Conservation (phyloP, 495 filamentous ascomycete genomes). For the Hyaloscypha finlandica region DNA sequence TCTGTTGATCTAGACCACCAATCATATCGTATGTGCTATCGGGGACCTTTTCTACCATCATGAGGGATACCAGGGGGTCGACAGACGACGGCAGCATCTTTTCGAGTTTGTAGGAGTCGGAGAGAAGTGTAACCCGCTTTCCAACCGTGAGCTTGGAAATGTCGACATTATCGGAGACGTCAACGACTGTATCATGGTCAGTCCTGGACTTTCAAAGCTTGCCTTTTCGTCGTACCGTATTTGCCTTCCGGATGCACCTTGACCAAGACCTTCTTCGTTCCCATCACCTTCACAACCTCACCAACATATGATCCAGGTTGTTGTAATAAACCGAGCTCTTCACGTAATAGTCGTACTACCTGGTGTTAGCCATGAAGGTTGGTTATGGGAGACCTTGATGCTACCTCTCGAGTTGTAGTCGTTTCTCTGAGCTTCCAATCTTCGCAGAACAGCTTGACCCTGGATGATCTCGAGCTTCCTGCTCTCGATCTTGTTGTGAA, state of each 20-base stretch:
- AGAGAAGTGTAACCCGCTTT: slow-evolving; percentile 95
- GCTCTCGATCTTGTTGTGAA: slow-evolving; percentile 98
- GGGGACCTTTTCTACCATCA: slow-evolving; percentile 99
- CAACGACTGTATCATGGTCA: slow-evolving; percentile 69
- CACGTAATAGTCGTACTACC: slow-evolving; percentile 81
- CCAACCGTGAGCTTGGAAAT: slow-evolving; percentile 93
- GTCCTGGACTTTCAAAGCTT: background rate
- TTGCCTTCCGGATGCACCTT: slow-evolving; percentile 99
- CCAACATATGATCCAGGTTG: slow-evolving; percentile 98
- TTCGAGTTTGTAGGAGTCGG: slow-evolving; percentile 96
- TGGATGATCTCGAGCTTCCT: slow-evolving; percentile 99
- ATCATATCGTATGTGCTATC: slow-evolving; percentile 99
- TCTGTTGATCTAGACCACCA: slow-evolving; percentile 96
- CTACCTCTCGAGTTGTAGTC: slow-evolving; percentile 91
- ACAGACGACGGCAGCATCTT: slow-evolving; percentile 97
- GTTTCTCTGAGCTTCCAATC: slow-evolving; percentile 97
- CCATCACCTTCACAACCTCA: slow-evolving; percentile 99
- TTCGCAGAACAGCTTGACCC: slow-evolving; percentile 89
- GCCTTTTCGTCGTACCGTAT: slow-evolving; percentile 71
- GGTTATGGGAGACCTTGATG: background rate
- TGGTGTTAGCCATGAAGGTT: slow-evolving; percentile 17
- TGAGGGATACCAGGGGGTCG: slow-evolving; percentile 98
- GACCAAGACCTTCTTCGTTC: slow-evolving; percentile 97
- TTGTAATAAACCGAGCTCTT: slow-evolving; percentile 94
- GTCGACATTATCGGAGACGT: slow-evolving; percentile 93